Base-by-base conservation (phyloP, 306 rosid genomes). In the Sophora flavescens region DNA sequence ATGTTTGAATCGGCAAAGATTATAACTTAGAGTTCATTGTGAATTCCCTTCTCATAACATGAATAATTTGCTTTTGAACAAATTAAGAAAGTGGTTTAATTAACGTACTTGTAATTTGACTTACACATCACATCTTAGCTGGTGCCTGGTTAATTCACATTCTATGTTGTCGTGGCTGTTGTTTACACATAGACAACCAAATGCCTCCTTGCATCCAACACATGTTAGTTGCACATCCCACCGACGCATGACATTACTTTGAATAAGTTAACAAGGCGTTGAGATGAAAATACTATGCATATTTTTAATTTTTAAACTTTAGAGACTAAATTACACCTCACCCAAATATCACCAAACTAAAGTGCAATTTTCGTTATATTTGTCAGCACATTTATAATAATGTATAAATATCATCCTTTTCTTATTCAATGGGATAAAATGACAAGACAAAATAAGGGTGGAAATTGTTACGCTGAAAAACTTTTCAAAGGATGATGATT, bases 161-260 rank as follows among this genome's bases (percentile, higher is more conserved):
- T 41, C 35, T 8, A n/a, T 61, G 5, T 61, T 64, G 18, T 17
- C 70, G 57, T 57, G 71, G 68, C 56, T 28, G 59, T 50, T 68
- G 70, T 48, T 69, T 63, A 60, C 69, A 2, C 66, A 44, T 59
- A 47, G 33, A 15, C 70, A 33, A 41, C 44, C 52, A 12, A 56
- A 11, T 57, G 15, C 60, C 48, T 11, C 66, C 59, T 52, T 64
- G 69, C 75, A 53, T 68, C 67, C 74, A 68, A 58, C 51, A 68
- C 76, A 58, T 78, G 11, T 56, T 68, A 68, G 62, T 51, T 58
- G 63, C 59, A 38, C 38, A n/a, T 18, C 8, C 65, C 77, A 75
- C 78, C 68, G 42, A 67, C 80, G 11, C 52, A 33, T 33, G 3
- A 47, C 4, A 14, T 22, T 22, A 22, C 22, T 22, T 22, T 22